A percentile compares a stretch with the other conserved stretches of the same genome.
Conservation (phyloP, 2,329 filamentous ascomycete genomes). For the Apiospora sp. region DNA sequence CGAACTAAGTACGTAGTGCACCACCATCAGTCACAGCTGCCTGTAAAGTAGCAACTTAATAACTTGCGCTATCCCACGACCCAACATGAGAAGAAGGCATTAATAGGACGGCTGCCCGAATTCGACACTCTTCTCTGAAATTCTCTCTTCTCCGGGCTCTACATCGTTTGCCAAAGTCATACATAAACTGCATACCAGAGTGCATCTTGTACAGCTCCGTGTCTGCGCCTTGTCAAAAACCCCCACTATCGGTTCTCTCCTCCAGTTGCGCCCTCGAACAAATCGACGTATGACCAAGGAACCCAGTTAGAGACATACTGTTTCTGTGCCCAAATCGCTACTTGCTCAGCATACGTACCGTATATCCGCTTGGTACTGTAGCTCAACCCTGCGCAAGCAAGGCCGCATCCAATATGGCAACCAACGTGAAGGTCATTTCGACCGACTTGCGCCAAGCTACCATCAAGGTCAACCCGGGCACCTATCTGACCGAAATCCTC, state of each 20-base stretch:
- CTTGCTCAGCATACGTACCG: neutral
- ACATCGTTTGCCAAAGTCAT: neutral
- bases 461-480: constrained; percentile 84
- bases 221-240: neutral
- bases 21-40: neutral
- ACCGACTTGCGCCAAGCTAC: constrained; percentile 78
- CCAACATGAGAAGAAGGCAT: neutral
- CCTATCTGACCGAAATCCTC: constrained; percentile 83
- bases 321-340: neutral
- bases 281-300: neutral
- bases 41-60: neutral
- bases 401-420: constrained; percentile 69
- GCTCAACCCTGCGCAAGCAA: neutral
- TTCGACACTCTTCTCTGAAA: neutral
- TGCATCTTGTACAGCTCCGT: neutral
- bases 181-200: neutral
- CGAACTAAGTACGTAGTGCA: neutral
- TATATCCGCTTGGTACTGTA: neutral
- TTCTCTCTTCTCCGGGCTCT: neutral
- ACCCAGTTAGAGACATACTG: neutral
- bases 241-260: neutral
- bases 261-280: neutral
- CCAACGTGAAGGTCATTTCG: constrained; percentile 88
- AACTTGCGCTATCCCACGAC: too few relatives aligned
- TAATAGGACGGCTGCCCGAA: neutral